Base-by-base conservation (phyloP, 2,329 filamentous ascomycete species). In the Pezicula rhizophila region DNA sequence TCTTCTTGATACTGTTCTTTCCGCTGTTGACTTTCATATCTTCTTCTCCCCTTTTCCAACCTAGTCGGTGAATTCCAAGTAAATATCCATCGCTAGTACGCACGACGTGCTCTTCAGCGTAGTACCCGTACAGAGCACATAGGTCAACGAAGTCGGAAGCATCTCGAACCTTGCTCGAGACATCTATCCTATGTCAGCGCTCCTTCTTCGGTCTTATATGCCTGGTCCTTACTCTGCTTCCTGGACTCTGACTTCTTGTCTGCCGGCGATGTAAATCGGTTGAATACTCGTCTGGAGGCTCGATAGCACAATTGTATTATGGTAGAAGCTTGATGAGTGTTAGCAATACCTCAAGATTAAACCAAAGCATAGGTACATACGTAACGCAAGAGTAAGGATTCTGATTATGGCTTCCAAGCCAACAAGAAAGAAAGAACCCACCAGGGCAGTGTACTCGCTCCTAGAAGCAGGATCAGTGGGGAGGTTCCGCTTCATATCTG, bases 71-170 rank as follows among this genome's bases (percentile, higher is more conserved):
- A 50, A 97, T 70, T 8, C 92, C 92, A 14, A 99, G 79, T 40
- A 99, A 75, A 64, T 95, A 99, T 14, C 93, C 93, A 72, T 99
- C 93, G 53, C 82, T 84, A 2, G 93, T 99, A 68, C 96, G 91
- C 10, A 95, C 87, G 44, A 99, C 85, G 66, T 99, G 93, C 69
- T 99, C 93, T 66, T 99, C 93, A 5, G 92, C 89, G 59, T 89
- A 86, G 68, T 96, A 97, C 42, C 91, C 92, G 67, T 85, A 96
- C 11, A 96, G 72, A 35, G 84, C 85, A 68, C 92, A 97, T n/a
- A 99, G 79, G 63, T 97, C 92, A 41, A 89, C 82, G 66, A 99
- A 97, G 64, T 97, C 93, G 52, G 87, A 81, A 4, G 92, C 89
- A 63, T 93, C 85, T 48, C 89, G 85, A 50, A 99, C 84, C 8